Base-by-base conservation (phyloP, 768 basidiomycete genomes). In the Hypsizygus marmoreus region DNA sequence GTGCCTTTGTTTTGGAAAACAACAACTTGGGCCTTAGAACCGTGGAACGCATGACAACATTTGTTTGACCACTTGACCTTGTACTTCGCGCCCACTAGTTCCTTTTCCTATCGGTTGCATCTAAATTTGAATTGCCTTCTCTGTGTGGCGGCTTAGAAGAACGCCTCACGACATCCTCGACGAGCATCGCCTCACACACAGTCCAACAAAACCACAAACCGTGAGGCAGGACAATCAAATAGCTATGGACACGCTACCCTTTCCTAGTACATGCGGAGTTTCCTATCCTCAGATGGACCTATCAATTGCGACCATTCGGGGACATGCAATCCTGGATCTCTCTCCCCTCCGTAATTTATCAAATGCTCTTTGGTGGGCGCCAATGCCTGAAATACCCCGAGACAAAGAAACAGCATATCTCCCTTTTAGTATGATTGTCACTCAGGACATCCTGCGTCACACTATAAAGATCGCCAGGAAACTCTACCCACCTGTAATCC, bases 321-420 rank as follows among this genome's bases (percentile, higher is more conserved):
- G 16, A 19, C 24, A 17, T 29, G 13, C 11, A 16, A 10, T 40
- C 24, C 20, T 39, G 10, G 22, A 13, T n/a, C n/a, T n/a, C n/a
- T n/a, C n/a, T 22, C 34, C 34, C 11, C 5, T 11, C 5, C 9
- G 38, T 40, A 16, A 20, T 45, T 40, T 32, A 31, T 23, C 36
- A n/a, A 29, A 34, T 47, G 25, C n/a, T 26, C 20, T 40, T 22
- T 16, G 25, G 34, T 43, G 28, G 40, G 40, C 35, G 47, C 34
- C n/a, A 30, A 12, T 17, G 5, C 23, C 23, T 24, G 23, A 14
- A n/a, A n/a, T n/a, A n/a, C n/a, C n/a, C n/a, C n/a, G n/a, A n/a
- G n/a, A n/a, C n/a, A n/a, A n/a, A n/a, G n/a, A n/a, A n/a, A n/a
- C n/a, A n/a, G n/a, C n/a, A n/a, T n/a, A n/a, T n/a, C n/a, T n/a